These are phyloP conservation scores for Nemania sp. DNA, from an alignment of 2,329 filamentous ascomycete species.

Conservation along the genomic window DNA sequence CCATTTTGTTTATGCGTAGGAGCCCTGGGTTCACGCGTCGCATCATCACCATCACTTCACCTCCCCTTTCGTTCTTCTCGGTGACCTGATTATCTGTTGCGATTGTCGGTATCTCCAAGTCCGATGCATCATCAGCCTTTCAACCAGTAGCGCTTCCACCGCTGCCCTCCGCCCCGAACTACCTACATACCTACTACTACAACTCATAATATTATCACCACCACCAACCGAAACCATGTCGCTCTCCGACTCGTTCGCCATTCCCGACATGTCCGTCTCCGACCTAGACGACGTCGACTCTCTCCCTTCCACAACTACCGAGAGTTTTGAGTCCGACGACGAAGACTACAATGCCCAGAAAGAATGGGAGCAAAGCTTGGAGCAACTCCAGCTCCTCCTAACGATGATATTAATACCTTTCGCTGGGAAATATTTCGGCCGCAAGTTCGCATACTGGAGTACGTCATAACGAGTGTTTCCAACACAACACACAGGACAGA, in stretches of 20 bases:
- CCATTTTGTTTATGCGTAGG: conserved; percentile 6
- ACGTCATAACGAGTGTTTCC: conserved; percentile 54
- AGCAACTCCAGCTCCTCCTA: conserved; percentile 91
- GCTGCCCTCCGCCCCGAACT: conserved; percentile 30
- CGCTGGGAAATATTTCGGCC: conserved; percentile 91
- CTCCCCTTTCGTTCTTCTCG: neutral
- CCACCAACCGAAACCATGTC: conserved; percentile 50
- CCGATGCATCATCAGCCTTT: conserved; percentile 45
- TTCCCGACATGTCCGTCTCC: conserved; percentile 61
- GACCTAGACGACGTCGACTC: conserved; percentile 72
- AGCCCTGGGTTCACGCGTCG: conserved; percentile 18
- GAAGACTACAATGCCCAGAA: conserved; percentile 86
- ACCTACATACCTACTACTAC: conserved; percentile 1
- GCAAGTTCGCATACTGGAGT: conserved; percentile 98
- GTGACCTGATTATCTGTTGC: neutral
- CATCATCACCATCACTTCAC: neutral
- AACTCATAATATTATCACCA: conserved; percentile 36
- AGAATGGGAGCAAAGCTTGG: conserved; percentile 94
- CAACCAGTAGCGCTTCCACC: conserved; percentile 43
- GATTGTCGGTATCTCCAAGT: conserved; percentile 3
- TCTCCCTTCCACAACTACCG: conserved; percentile 70
- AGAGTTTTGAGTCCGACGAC: conserved; percentile 65
- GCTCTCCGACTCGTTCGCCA: conserved; percentile 63
- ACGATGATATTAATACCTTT: conserved; percentile 97
- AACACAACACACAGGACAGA: neutral